Base-by-base conservation (phyloP, 306 rosid genomes). In the Lathyrus oleraceus region DNA sequence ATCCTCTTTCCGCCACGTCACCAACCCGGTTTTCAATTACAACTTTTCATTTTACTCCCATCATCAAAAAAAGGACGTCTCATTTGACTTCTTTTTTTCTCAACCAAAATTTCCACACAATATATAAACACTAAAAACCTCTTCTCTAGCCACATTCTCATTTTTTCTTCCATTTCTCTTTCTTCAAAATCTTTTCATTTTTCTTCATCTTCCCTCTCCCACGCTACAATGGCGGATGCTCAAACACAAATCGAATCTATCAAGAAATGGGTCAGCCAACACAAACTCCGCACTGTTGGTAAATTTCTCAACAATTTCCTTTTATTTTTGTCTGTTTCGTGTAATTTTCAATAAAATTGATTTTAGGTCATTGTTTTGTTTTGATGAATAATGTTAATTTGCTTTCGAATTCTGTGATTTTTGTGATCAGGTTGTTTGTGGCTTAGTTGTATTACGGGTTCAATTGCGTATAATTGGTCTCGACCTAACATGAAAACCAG, bases 221-320 rank as follows among this genome's bases (percentile, higher is more conserved):
- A 67, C 14, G 44, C 65, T 7, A 61, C 28, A 52, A 94, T 94
- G 97, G 82, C 91, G 30, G 99, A 91, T 52, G 54, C 94, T 12
- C 91, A 83, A 85, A 79, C 78, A 61, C 86, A 84, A 64, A 1
- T 84, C 2, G 95, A 85, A 56, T 86, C 95, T 44, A 0, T 83
- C 0, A 86, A 96, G 83, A 94, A 79, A 58, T 94, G 97, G 97
- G 81, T 91, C 40, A 78, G 82, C 54, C 95, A 94, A 4, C 96
- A 94, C 79, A 94, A 91, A 83, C 97, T 94, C 40, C 96, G 99
- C 36, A 32, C 97, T 59, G 97, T 94, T 69, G 99, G 99, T 94
- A 84, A 67, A 47, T 81, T 68, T 43, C 14, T 61, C 21, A 15
- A 52, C 52, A 10, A 0, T 42, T 38, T 0, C 2, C 3, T 42